A percentile compares a stretch with the other conserved stretches of the same genome.
These are phyloP conservation scores for Quercus phellos DNA, from an alignment of 331 rosid genomes.

Conservation along the genomic window DNA sequence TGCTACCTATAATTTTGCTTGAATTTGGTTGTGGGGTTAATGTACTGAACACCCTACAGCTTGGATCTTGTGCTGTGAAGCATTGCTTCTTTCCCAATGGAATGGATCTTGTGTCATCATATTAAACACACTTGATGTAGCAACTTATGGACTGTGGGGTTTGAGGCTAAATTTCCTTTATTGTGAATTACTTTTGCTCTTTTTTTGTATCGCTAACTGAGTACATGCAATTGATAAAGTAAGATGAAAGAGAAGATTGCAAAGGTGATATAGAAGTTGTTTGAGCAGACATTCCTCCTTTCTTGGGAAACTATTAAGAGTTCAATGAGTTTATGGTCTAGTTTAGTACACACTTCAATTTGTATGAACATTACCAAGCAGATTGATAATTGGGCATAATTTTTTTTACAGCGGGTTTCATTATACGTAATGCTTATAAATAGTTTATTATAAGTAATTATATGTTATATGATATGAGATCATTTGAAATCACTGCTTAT, in stretches of 20 bases:
- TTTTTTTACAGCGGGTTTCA: no score
- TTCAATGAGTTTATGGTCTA: constrained; percentile 1
- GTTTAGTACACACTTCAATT: constrained; percentile 1
- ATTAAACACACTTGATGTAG: neutral
- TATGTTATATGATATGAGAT: no score
- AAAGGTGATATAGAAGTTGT: neutral
- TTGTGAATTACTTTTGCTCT: neutral
- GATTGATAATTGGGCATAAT: constrained; percentile 17
- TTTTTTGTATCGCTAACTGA: neutral
- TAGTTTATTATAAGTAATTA: no score
- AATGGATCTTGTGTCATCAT: neutral
- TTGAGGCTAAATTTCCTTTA: neutral
- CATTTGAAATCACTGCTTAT: no score
- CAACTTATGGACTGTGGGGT: neutral
- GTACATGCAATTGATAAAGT: neutral
- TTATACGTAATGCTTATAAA: no score
- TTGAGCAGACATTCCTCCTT: neutral
- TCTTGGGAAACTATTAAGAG: neutral
- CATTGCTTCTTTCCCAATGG: neutral
- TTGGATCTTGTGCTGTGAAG: neutral
- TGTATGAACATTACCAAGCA: constrained; percentile 7
- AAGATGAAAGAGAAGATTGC: constrained; percentile 16
- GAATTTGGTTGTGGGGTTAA: constrained; percentile 8
- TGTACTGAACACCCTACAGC: neutral
- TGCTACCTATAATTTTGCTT: neutral